phyloP scores from a whole-genome alignment of 169 alveolate species.

The Plasmodium fragile region DNA sequence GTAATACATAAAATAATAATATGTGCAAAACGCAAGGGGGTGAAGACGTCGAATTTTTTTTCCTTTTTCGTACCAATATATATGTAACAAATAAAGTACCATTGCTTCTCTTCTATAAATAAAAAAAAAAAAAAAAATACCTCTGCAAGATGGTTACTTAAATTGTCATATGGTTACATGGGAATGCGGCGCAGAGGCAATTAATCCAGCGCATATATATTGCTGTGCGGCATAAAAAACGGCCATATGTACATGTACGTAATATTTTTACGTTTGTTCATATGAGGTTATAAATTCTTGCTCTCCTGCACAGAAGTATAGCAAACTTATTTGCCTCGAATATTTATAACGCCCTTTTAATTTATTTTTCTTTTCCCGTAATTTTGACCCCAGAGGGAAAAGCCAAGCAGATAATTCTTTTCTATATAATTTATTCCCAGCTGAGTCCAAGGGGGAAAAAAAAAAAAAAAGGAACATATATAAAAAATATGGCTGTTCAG shows the following conservation, averaged over 20 bases:
- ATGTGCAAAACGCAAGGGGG: background rate
- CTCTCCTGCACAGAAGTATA: background rate
- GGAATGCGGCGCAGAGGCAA: background rate
- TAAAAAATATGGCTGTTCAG: background rate
- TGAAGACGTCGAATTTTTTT: background rate
- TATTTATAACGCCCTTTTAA: background rate
- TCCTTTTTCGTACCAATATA: background rate
- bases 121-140: background rate
- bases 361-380: background rate
- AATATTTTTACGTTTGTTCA: background rate
- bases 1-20: background rate
- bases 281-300: background rate
- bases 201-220: background rate
- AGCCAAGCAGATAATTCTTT: background rate
- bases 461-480: background rate
- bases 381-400: background rate
- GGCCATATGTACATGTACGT: background rate
- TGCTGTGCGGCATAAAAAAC: background rate
- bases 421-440: background rate
- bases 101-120: background rate
- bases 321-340: background rate
- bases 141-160: background rate
- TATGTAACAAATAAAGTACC: background rate
- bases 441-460: background rate
- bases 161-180: slow-evolving; percentile 1